These are phyloP conservation scores for Datisca glomerata DNA, from an alignment of 306 rosid species.

Conservation along the genomic window DNA sequence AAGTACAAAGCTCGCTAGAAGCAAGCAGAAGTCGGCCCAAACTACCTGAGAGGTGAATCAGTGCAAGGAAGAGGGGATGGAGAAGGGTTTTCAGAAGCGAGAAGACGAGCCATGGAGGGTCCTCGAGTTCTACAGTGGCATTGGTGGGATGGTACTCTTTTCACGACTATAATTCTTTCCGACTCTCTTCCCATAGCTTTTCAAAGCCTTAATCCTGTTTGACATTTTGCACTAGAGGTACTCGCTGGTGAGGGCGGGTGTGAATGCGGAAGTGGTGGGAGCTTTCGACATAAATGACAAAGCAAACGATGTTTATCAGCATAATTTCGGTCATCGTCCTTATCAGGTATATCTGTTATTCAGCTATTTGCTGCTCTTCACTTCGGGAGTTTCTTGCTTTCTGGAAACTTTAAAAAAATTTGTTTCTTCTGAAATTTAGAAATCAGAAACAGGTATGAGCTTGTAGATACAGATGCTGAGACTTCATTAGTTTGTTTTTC, in stretches of 20 bases:
- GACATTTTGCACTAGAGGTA: conserved; percentile 37
- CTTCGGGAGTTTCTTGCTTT: no score
- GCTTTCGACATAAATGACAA: conserved; percentile 86
- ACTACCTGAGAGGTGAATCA: no score
- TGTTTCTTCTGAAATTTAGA: no score
- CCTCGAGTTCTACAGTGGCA: conserved; percentile 93
- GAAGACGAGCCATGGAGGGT: conserved; percentile 40
- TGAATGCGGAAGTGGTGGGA: conserved; percentile 51
- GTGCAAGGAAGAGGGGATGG: conserved; percentile 22
- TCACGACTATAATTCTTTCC: neutral
- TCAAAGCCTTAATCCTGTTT: neutral
- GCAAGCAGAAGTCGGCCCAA: no score
- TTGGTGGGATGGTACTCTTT: conserved; percentile 82
- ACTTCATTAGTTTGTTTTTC: no score
- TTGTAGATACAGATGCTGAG: no score
- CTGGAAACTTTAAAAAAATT: no score
- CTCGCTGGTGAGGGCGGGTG: conserved; percentile 50
- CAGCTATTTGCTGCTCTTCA: no score
- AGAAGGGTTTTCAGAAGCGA: conserved; percentile 14
- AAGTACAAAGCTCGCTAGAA: no score
- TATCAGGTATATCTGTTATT: conserved; percentile 45
- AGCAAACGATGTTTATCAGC: conserved; percentile 79
- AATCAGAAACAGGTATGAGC: no score
- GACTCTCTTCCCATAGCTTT: neutral
- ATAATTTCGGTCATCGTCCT: conserved; percentile 77